Conservation (phyloP, 2,329 filamentous ascomycete species). For the Dothideomycetes sp. region DNA sequence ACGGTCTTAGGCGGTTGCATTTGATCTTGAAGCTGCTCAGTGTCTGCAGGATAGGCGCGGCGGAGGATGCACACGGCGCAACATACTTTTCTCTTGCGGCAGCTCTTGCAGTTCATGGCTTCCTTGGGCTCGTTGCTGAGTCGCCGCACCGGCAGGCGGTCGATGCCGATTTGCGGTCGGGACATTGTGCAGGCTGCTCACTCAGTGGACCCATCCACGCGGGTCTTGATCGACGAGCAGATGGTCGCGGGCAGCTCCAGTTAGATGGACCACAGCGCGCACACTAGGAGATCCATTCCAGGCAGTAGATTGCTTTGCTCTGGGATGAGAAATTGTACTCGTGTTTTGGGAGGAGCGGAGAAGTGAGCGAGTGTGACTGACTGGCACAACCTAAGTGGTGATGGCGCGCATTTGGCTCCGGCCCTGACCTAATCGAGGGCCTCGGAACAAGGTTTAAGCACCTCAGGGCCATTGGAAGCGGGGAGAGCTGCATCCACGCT, state of each 20-base stretch:
- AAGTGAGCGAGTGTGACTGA: too few species aligned
- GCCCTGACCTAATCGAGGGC: neutral
- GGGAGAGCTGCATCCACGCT: neutral
- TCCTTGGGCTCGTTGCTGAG: constrained; percentile 68
- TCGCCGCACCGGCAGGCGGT: constrained; percentile 61
- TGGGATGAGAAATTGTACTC: too few species aligned
- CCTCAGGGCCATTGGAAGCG: neutral
- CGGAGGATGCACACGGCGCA: constrained; percentile 1
- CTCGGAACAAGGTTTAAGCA: neutral
- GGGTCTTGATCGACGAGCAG: too few species aligned
- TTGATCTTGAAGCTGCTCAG: constrained; percentile 57
- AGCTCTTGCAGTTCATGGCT: constrained; percentile 94
- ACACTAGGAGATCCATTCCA: too few species aligned
- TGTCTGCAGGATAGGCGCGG: neutral
- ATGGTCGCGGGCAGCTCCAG: too few species aligned
- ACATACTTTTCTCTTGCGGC: constrained; percentile 76
- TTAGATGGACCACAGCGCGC: too few species aligned
- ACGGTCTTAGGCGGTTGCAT: constrained; percentile 74
- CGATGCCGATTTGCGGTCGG: constrained; percentile 69
- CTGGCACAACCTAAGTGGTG: too few species aligned
- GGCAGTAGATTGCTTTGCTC: too few species aligned
- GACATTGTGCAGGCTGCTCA: constrained; percentile 40
- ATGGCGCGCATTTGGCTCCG: too few species aligned
- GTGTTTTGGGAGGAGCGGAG: too few species aligned
- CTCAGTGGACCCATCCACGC: too few species aligned